These are phyloP conservation scores for Beverwykella pulmonaria DNA, from an alignment of 495 filamentous ascomycete genomes.

Conservation along the genomic window DNA sequence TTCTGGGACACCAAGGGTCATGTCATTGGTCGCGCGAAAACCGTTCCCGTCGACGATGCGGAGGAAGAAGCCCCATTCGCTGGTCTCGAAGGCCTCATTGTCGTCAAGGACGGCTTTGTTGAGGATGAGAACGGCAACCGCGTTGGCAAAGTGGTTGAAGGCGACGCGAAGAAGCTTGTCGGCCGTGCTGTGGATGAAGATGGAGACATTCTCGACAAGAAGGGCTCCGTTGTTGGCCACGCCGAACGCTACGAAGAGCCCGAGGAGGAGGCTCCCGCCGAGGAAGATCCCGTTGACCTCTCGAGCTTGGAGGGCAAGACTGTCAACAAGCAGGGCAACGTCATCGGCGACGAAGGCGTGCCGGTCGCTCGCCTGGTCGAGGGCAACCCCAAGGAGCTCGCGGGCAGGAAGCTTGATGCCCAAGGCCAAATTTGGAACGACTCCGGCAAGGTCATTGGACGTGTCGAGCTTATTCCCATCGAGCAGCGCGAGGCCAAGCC, in stretches of 20 bases:
- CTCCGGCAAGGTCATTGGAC: slow-evolving; percentile 70
- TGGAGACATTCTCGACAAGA: slow-evolving; percentile 65
- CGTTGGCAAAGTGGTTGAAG: slow-evolving; percentile 62
- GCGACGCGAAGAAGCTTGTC: slow-evolving; percentile 65
- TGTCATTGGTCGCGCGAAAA: slow-evolving; percentile 50
- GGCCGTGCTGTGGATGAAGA: slow-evolving; percentile 66
- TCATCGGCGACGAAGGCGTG: slow-evolving; percentile 71
- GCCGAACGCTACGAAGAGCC: slow-evolving; percentile 59
- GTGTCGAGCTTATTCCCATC: slow-evolving; percentile 72
- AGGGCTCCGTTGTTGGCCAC: slow-evolving; percentile 63
- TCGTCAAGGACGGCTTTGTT: slow-evolving; percentile 61
- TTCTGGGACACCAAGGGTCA: slow-evolving; percentile 53
- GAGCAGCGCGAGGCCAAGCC: slow-evolving; percentile 71
- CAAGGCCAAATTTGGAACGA: slow-evolving; percentile 78
- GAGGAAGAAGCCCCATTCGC: slow-evolving; percentile 65
- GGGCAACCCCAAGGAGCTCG: slow-evolving; percentile 67
- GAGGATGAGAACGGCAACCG: slow-evolving; percentile 62
- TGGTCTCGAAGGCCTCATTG: slow-evolving; percentile 64
- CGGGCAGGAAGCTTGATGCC: slow-evolving; percentile 69
- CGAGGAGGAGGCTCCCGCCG: slow-evolving; percentile 50
- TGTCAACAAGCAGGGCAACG: slow-evolving; percentile 79
- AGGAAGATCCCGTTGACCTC: slow-evolving; percentile 53
- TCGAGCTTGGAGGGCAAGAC: slow-evolving; percentile 65
- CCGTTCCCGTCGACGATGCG: slow-evolving; percentile 52
- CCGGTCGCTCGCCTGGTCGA: slow-evolving; percentile 70